Conservation (phyloP, 2,329 filamentous ascomycete species). For the Lasiodiplodia sp. region DNA sequence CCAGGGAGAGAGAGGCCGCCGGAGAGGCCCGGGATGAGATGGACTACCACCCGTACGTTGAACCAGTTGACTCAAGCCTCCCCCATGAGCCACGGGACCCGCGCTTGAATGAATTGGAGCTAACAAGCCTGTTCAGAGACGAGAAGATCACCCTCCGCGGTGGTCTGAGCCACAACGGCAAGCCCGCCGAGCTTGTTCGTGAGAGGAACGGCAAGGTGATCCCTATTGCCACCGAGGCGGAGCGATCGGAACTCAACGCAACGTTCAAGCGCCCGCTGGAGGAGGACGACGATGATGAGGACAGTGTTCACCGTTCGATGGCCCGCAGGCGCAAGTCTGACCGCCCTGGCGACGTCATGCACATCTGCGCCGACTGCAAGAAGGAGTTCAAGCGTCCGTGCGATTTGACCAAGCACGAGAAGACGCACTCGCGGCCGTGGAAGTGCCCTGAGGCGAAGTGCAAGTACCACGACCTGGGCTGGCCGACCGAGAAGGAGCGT, state of each 20-base stretch:
- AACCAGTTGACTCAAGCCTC: conserved; percentile 16
- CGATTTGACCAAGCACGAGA: conserved; percentile 97
- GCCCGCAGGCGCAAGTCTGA: conserved; percentile 94
- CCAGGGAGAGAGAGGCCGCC: conserved; percentile 70
- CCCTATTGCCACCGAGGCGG: conserved; percentile 65
- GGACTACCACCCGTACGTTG: conserved; percentile 58
- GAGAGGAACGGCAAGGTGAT: conserved; percentile 80
- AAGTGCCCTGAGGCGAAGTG: conserved; percentile 84
- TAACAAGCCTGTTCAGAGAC: conserved; percentile 52
- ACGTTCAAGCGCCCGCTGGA: conserved; percentile 59
- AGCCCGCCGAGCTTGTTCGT: conserved; percentile 82
- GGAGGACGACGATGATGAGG: conserved; percentile 77
- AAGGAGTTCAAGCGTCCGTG: conserved; percentile 98
- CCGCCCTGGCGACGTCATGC: conserved; percentile 80
- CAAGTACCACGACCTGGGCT: conserved; percentile 89
- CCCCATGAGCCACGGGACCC: neutral
- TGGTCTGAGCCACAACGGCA: conserved; percentile 81
- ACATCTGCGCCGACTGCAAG: conserved; percentile 75
- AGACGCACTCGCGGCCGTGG: conserved; percentile 95
- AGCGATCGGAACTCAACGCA: conserved; percentile 52
- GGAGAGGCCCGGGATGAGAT: conserved; percentile 60
- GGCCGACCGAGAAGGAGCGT: conserved; percentile 97
- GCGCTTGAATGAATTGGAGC: conserved; percentile 35
- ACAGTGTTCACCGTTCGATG: conserved; percentile 89
- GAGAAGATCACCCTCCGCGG: conserved; percentile 83